Conservation (phyloP, 2,329 filamentous ascomycete genomes). For the Botrytis fragariae region DNA sequence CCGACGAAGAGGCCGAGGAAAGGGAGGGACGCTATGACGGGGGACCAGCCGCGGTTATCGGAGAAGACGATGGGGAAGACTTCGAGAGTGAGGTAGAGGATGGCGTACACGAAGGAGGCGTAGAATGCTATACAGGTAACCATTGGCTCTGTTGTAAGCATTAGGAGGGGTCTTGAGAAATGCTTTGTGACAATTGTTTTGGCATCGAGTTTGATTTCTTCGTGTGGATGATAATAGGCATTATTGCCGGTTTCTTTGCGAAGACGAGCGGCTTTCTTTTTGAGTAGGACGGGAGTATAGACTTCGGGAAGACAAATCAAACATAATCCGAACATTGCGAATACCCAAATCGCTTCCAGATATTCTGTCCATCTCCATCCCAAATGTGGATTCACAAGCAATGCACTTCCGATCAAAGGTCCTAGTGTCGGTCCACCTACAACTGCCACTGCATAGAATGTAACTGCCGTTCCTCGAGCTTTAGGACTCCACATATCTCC, state of each 20-base stretch:
- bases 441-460: constrained; percentile 56
- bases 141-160: constrained; percentile 58
- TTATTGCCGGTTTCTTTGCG: constrained; percentile 39
- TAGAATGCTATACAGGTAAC: constrained; percentile 66
- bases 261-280: constrained; percentile 33
- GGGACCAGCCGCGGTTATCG: constrained; percentile 57
- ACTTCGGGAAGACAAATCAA: constrained; percentile 46
- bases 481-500: constrained; percentile 57
- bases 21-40: constrained; percentile 58
- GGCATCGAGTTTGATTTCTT: constrained; percentile 30
- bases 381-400: constrained; percentile 40
- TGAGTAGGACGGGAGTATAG: constrained; percentile 47
- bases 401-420: constrained; percentile 37
- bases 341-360: constrained; percentile 44
- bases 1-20: constrained; percentile 50
- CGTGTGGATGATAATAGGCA: constrained; percentile 32
- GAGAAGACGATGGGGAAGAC: constrained; percentile 64
- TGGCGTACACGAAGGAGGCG: constrained; percentile 68
- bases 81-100: constrained; percentile 61
- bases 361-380: constrained; percentile 42
- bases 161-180: constrained; percentile 39
- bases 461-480: constrained; percentile 56
- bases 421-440: constrained; percentile 34
- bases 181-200: constrained; percentile 37
- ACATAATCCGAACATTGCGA: constrained; percentile 42